A percentile compares a stretch with the other conserved stretches of the same genome.
These are phyloP conservation scores for Nicotiana tabacum DNA, from an alignment of 257 asterid species.

Conservation along the genomic window DNA sequence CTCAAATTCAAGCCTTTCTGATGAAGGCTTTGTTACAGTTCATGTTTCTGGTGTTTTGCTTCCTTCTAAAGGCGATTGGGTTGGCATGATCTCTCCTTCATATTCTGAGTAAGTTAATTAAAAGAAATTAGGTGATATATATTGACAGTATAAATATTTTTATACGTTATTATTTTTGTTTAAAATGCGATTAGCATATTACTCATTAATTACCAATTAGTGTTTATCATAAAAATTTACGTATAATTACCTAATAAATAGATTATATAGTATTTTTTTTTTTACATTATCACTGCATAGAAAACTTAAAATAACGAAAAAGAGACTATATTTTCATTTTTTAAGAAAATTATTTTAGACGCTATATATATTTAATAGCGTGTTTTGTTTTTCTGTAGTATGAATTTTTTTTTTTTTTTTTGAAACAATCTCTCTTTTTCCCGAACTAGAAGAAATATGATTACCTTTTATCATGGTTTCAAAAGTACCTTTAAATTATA, in stretches of 20 bases:
- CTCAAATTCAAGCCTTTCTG: slow-evolving; percentile 31
- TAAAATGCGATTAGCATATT: no score
- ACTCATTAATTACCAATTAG: no score
- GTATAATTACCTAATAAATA: no score
- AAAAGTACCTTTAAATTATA: neutral
- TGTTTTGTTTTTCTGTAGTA: neutral
- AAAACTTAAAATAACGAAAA: neutral
- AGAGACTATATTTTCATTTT: neutral
- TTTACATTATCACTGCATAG: neutral
- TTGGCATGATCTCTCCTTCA: slow-evolving; percentile 81
- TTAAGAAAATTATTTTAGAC: neutral
- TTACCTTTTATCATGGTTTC: neutral
- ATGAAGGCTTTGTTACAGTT: slow-evolving; percentile 47
- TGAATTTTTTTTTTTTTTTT: neutral
- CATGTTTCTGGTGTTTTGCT: slow-evolving; percentile 44
- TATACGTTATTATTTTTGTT: no score
- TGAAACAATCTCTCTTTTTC: neutral
- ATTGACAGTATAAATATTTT: neutral
- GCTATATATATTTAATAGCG: neutral
- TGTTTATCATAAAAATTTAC: no score
- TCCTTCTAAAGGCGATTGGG: slow-evolving; percentile 58
- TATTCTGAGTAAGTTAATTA: slow-evolving; percentile 40
- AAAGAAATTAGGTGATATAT: neutral
- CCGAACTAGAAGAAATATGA: no score
- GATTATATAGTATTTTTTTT: no score